A percentile compares a stretch with the other conserved stretches of the same genome.
phyloP scores from a whole-genome alignment of 2,329 filamentous ascomycete genomes.

The Chaetomium sp. region DNA sequence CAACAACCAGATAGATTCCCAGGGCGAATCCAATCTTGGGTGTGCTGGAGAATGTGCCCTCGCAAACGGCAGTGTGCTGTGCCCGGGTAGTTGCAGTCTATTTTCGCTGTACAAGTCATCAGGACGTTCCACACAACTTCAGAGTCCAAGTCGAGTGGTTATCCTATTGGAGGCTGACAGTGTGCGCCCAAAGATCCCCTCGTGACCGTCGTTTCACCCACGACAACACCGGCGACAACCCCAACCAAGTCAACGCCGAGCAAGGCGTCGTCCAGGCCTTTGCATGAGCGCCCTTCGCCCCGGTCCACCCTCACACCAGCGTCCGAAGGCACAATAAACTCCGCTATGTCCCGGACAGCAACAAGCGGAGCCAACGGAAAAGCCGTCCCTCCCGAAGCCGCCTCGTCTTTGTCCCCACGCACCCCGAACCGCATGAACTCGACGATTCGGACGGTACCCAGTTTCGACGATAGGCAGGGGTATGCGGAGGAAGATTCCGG shows the following conservation, averaged over 20 bases:
- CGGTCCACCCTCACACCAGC: slow-evolving; percentile 43
- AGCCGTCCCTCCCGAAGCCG: slow-evolving; percentile 26
- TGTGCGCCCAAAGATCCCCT: slow-evolving; percentile 18
- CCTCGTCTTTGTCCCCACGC: slow-evolving; percentile 24
- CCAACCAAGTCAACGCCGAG: slow-evolving; percentile 25
- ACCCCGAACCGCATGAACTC: slow-evolving; percentile 43
- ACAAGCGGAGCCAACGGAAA: slow-evolving; percentile 40
- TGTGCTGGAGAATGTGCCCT: slow-evolving; percentile 17
- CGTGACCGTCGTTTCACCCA: slow-evolving; percentile 19
- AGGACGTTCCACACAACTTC: neutral
- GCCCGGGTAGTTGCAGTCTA: slow-evolving; percentile 12
- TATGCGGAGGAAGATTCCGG: slow-evolving; percentile 49
- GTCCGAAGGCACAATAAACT: slow-evolving; percentile 45
- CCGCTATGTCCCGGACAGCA: slow-evolving; percentile 40
- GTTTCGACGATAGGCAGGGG: slow-evolving; percentile 50
- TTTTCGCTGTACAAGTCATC: neutral
- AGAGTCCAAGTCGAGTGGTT: neutral
- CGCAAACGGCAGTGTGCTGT: slow-evolving; percentile 17
- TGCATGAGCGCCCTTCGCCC: slow-evolving; percentile 34
- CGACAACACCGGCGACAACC: slow-evolving; percentile 26
- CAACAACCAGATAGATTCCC: neutral
- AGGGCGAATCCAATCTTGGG: slow-evolving; percentile 20
- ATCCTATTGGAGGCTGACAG: slow-evolving; percentile 13
- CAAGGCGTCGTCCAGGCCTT: slow-evolving; percentile 23
- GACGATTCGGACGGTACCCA: slow-evolving; percentile 61